phyloP scores from a whole-genome alignment of 345 rosid genomes.

The Acer campestre region DNA sequence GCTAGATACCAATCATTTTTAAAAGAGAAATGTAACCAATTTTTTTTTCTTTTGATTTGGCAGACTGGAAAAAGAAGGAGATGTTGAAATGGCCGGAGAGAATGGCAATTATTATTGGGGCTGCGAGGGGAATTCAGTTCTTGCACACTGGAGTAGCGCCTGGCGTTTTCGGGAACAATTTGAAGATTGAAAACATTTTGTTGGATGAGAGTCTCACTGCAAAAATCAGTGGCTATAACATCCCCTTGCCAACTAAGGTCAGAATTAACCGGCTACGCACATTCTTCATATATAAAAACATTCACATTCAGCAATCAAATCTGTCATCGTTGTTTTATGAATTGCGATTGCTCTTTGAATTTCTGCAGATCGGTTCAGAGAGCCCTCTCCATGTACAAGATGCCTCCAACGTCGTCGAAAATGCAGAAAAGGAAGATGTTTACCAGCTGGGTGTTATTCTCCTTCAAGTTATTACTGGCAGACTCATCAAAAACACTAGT shows the following conservation, averaged over 20 bases:
- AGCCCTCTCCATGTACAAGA: slow-evolving; percentile 36
- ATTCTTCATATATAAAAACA: background rate
- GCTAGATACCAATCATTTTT: background rate
- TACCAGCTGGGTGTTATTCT: slow-evolving; percentile 82
- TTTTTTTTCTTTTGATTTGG: background rate
- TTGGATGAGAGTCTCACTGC: slow-evolving; percentile 78
- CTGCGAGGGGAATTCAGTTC: slow-evolving; percentile 90
- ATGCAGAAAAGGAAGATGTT: slow-evolving; percentile 77
- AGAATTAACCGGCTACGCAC: background rate
- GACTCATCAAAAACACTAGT: slow-evolving; percentile 37
- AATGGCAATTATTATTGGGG: slow-evolving; percentile 78
- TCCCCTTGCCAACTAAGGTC: slow-evolving; percentile 79
- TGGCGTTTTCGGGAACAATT: slow-evolving; percentile 72
- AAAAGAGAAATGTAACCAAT: background rate
- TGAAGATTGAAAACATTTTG: slow-evolving; percentile 70
- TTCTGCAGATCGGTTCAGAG: slow-evolving; percentile 57
- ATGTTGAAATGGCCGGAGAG: slow-evolving; percentile 87
- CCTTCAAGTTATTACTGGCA: slow-evolving; percentile 67
- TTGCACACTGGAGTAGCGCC: slow-evolving; percentile 87
- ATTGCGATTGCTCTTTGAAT: background rate
- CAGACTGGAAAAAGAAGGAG: slow-evolving; percentile 84
- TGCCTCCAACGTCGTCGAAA: slow-evolving; percentile 29
- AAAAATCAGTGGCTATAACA: slow-evolving; percentile 65
- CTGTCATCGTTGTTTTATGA: background rate
- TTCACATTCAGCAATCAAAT: background rate